Percentiles rank a stretch among this genome's conserved stretches.
phyloP scores from a whole-genome alignment of 192 early-diverging fungal species.

The Coemansia sp. region DNA sequence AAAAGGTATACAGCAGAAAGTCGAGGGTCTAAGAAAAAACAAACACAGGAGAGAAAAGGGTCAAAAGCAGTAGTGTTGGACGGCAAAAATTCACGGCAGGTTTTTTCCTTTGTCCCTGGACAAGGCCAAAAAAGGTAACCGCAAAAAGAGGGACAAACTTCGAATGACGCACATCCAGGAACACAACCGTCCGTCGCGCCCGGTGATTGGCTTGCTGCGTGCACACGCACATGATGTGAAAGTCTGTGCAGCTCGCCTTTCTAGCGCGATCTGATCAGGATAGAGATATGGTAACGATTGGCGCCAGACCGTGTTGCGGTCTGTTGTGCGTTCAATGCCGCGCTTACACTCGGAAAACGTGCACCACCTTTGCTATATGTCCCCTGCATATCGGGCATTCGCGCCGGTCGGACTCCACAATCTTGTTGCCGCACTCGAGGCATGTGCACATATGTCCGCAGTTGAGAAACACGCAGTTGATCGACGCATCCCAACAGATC shows the following conservation, averaged over 20 bases:
- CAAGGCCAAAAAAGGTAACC: neutral
- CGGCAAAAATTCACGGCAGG: neutral
- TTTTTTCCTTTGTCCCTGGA: neutral
- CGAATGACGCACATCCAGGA: neutral
- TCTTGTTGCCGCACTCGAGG: conserved; percentile 68
- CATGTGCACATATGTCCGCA: conserved; percentile 87
- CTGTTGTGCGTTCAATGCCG: neutral
- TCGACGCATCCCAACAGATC: conserved; percentile 76
- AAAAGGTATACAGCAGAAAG: neutral
- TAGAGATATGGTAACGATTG: neutral
- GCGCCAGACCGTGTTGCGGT: neutral
- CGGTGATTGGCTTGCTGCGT: neutral
- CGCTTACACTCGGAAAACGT: conserved; percentile 65
- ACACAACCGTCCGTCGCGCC: neutral
- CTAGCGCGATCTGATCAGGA: neutral
- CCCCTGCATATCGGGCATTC: conserved; percentile 85
- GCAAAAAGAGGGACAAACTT: neutral
- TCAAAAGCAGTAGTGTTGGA: neutral
- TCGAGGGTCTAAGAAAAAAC: neutral
- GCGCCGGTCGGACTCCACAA: conserved; percentile 53
- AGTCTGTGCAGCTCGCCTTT: neutral
- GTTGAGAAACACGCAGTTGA: conserved; percentile 83
- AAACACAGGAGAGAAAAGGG: conserved; percentile 9
- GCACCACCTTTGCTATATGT: conserved; percentile 64
- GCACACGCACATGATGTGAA: neutral